A percentile compares a stretch with the other conserved stretches of the same genome.
Conservation (phyloP, 2,329 filamentous ascomycete genomes). For the Aspergillus fumigatiaffinis region DNA sequence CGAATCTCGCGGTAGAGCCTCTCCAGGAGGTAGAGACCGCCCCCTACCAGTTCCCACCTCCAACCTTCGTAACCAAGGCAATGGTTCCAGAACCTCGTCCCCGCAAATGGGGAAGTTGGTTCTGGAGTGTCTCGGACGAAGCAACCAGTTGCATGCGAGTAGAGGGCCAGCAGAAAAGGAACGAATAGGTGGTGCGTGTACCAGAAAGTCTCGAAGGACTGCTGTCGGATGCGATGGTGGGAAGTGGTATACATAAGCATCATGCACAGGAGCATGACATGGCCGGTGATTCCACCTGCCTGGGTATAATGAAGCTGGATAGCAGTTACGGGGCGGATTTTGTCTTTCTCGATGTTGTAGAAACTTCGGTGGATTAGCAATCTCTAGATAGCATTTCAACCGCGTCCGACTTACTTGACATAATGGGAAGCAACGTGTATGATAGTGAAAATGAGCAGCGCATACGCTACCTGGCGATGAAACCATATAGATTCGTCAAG, state of each 20-base stretch:
- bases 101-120: slow-evolving; percentile 78
- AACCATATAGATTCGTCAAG: slow-evolving; percentile 98
- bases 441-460: slow-evolving; percentile 75
- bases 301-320: slow-evolving; percentile 89
- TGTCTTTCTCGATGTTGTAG: slow-evolving; percentile 84
- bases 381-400: too few species aligned
- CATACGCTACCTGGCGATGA: slow-evolving; percentile 89
- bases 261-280: slow-evolving; percentile 99
- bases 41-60: slow-evolving; percentile 91
- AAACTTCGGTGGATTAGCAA: slow-evolving; percentile 58
- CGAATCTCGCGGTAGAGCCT: slow-evolving; percentile 89
- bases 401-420: slow-evolving; percentile 66
- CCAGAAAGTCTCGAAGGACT: slow-evolving; percentile 98
- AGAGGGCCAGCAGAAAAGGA: slow-evolving; percentile 87
- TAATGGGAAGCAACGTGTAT: slow-evolving; percentile 80
- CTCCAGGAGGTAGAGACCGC: slow-evolving; percentile 80
- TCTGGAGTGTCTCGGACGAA: slow-evolving; percentile 81
- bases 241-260: slow-evolving; percentile 95
- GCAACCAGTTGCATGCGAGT: slow-evolving; percentile 92
- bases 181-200: slow-evolving; percentile 99
- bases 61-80: slow-evolving; percentile 95
- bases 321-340: slow-evolving; percentile 75
- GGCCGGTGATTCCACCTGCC: slow-evolving; percentile 87
- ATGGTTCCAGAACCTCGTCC: slow-evolving; percentile 78
- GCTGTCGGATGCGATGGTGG: slow-evolving; percentile 88